Evolutionary conservation across 2,329 filamentous ascomycete species (phyloP), one percentile per base, ranked within the genome.

Genomic region (Sporothrix globosa): DNA sequence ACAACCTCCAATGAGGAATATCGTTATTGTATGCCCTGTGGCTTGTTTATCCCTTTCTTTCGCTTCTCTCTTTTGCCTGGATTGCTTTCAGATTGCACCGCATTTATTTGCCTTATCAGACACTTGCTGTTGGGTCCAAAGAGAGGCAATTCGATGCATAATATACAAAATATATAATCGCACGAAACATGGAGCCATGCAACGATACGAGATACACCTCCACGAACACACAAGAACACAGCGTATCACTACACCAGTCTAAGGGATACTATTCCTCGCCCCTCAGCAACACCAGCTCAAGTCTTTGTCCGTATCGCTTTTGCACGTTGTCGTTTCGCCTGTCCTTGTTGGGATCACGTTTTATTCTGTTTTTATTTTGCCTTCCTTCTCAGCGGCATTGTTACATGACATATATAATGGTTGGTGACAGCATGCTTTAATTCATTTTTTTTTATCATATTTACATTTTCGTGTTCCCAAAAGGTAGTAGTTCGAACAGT

Each of bases 251-350:
- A 7, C 27, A 61, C 24, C 56, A 61, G 56, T 61, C 56, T n/a
- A 61, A 61, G 56, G 56, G 24, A 34, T 34, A 34, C 34, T 34
- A 34, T 6, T 1, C 34, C 6, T 34, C 4, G 19, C 39, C 19
- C 27, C n/a, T 41, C 34, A 61, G n/a, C 34, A 61, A 24, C 56
- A 61, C 56, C 34, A 44, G 34, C 4, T 61, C 56, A 34, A 61
- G 56, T 61, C 19, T 56, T 11, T 61, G 17, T n/a, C 44, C 44
- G 56, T 44, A 61, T 44, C 9, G 10, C 56, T 41, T 61, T 61
- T 56, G 56, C 44, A 44, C 56, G 4, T 61, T 24, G n/a, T 13
- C 44, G 34, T 34, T 14, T 44, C 19, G 14, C 30, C 11, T 34
- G 24, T 27, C 14, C 10, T 34, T 14, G 1, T 24, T 56, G 41